These are phyloP conservation scores for Theileria parva DNA, from an alignment of 169 alveolate genomes.

Conservation along the genomic window DNA sequence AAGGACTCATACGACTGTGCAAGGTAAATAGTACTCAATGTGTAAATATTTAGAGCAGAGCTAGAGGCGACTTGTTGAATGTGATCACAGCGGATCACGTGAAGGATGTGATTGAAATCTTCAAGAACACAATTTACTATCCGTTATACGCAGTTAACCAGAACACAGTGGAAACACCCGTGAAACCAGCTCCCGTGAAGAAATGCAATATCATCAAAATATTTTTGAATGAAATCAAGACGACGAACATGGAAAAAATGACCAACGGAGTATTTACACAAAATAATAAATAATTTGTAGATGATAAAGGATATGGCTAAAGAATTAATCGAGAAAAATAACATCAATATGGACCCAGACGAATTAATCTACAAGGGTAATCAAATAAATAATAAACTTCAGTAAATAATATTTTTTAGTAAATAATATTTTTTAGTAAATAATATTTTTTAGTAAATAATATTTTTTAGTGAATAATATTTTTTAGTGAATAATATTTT, in stretches of 20 bases:
- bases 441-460: too few relatives aligned
- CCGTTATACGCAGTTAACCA: slow-evolving; percentile 5
- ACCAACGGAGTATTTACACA: slow-evolving; percentile 4
- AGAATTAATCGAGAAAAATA: slow-evolving; percentile 4
- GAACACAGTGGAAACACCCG: slow-evolving; percentile 1
- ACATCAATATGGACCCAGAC: slow-evolving; percentile 12
- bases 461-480: not conserved
- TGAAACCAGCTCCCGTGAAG: not conserved
- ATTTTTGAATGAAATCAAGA: slow-evolving; percentile 13
- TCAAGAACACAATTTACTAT: slow-evolving; percentile 63
- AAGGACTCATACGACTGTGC: slow-evolving; percentile 84
- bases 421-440: slow-evolving; percentile 12
- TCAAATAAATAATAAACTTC: not conserved
- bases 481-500: not conserved
- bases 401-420: not conserved
- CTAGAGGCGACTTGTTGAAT: slow-evolving; percentile 79
- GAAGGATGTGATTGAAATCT: slow-evolving; percentile 68
- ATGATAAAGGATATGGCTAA: slow-evolving; percentile 30
- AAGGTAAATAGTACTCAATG: slow-evolving; percentile 73
- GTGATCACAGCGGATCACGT: slow-evolving; percentile 63
- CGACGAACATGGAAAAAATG: not conserved
- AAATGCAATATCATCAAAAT: not conserved
- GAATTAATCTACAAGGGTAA: slow-evolving; percentile 33
- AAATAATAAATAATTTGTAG: not conserved
- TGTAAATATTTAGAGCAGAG: slow-evolving; percentile 85